Base-by-base conservation (phyloP, 345 rosid species). In the Brassica carinata region DNA sequence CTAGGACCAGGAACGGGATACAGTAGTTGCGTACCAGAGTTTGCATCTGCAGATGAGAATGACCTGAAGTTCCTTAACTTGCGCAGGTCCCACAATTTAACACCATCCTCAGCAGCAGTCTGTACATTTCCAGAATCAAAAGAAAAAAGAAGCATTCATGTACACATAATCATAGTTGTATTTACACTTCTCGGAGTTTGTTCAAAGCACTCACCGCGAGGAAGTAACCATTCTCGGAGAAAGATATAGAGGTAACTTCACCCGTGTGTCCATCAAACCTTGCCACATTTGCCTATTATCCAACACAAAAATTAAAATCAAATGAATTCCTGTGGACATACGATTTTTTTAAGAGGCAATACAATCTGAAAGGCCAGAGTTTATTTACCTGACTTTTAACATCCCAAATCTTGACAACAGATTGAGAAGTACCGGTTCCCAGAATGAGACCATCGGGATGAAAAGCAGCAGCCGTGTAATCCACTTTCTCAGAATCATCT, bases 381-480 rank as follows among this genome's bases (percentile, higher is more conserved):
- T 13, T 59, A 4, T 57, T 51, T 86, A 96, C 99, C 94, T 94
- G 94, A 77, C 89, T 87, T 83, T 96, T 96, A 40, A 91, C 99
- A 89, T 94, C 99, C 99, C 99, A 96, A 84, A 96, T 91, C 81
- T 92, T 94, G 73, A 93, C 98, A 71, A 86, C 86, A 62, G 97
- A 86, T 53, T 90, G 91, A 30, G 92, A 80, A 55, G 98, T 93
- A 87, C 99, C 98, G 2, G 98, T 92, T 79, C 98, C 98, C 27
- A 96, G 96, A 83, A 96, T 93, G 74, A 96, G 99, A 84, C 99
- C 99, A 84, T 96, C 99, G 0, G 98, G 99, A 89, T 96, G 99
- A 85, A 96, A 96, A 76, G 97, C 93, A 13, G 98, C 97, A 76
- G 99, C 89, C 3, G 98, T 93, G 83, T 90, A 96, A 74, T 90